Conservation (phyloP, 2,329 filamentous ascomycete species). For the Alternaria viburni region DNA sequence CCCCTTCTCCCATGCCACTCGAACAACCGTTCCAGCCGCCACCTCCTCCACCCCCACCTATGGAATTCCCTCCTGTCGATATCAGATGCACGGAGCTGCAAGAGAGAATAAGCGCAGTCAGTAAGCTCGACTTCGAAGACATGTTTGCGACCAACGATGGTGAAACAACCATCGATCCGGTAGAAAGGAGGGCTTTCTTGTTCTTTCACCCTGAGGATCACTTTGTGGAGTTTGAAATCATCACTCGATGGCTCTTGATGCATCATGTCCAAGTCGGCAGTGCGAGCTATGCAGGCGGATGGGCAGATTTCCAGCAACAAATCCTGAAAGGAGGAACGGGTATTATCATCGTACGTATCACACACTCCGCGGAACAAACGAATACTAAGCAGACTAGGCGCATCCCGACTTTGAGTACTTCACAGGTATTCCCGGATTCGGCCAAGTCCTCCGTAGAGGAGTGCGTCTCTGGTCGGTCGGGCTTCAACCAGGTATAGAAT, state of each 20-base stretch:
- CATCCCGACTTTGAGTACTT: slow-evolving; percentile 42
- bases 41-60: not conserved
- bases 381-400: slow-evolving; percentile 25
- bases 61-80: not conserved
- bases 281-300: slow-evolving; percentile 31
- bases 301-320: slow-evolving; percentile 33
- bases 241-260: slow-evolving; percentile 41
- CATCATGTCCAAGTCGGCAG: slow-evolving; percentile 37
- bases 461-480: slow-evolving; percentile 47
- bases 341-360: slow-evolving; percentile 34
- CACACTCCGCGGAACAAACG: not conserved
- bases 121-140: slow-evolving; percentile 26
- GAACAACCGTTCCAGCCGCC: not conserved
- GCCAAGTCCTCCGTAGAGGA: slow-evolving; percentile 35
- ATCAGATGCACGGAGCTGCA: slow-evolving; percentile 19
- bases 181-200: slow-evolving; percentile 35
- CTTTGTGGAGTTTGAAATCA: slow-evolving; percentile 34
- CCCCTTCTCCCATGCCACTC: not conserved
- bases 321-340: slow-evolving; percentile 28
- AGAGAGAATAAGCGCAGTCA: slow-evolving; percentile 20
- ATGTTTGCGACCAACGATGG: slow-evolving; percentile 30
- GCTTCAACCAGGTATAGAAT: slow-evolving; percentile 23
- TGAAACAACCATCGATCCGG: not conserved
- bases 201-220: slow-evolving; percentile 38
- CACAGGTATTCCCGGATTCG: slow-evolving; percentile 41